phyloP scores from a whole-genome alignment of 2,329 filamentous ascomycete genomes.

The Thelonectria rubi region DNA sequence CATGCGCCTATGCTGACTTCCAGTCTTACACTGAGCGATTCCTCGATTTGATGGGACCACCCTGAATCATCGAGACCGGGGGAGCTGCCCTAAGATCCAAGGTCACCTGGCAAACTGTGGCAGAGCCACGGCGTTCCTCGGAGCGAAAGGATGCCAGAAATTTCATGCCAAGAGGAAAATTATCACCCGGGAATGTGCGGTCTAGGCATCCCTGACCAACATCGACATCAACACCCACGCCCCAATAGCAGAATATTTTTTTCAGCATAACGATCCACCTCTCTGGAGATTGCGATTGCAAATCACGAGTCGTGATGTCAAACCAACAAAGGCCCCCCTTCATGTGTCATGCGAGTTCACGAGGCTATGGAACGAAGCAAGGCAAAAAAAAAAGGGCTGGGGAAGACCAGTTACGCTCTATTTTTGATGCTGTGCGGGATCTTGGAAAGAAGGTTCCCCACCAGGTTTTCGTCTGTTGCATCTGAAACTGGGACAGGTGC shows the following conservation, averaged over 20 bases:
- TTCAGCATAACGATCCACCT: conserved; percentile 39
- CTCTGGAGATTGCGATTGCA: conserved; percentile 35
- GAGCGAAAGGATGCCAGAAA: conserved; percentile 14
- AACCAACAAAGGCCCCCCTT: conserved; percentile 22
- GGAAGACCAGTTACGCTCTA: conserved; percentile 25
- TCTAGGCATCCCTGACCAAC: conserved; percentile 39
- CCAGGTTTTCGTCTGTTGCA: conserved; percentile 26
- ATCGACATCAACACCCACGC: conserved; percentile 29
- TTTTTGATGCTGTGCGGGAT: conserved; percentile 25
- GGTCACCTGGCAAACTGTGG: conserved; percentile 16
- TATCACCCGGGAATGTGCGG: conserved; percentile 36
- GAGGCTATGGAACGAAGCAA: conserved; percentile 28
- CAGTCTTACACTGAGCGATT: conserved; percentile 17
- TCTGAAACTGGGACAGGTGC: conserved; percentile 30
- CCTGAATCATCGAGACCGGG: conserved; percentile 22
- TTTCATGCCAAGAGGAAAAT: conserved; percentile 31
- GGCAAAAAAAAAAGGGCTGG: conserved; percentile 17
- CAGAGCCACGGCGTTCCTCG: conserved; percentile 23
- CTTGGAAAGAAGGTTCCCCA: conserved; percentile 21
- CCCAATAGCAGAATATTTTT: conserved; percentile 34
- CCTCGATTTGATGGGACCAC: conserved; percentile 27
- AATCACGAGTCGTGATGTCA: conserved; percentile 30
- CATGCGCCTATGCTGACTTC: conserved; percentile 27
- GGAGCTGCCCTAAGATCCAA: conserved; percentile 23
- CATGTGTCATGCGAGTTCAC: conserved; percentile 32